A percentile compares a stretch with the other conserved stretches of the same genome.
Evolutionary conservation across 805 yeast genomes (phyloP).

Genomic region (Lachancea lanzarotensis): DNA sequence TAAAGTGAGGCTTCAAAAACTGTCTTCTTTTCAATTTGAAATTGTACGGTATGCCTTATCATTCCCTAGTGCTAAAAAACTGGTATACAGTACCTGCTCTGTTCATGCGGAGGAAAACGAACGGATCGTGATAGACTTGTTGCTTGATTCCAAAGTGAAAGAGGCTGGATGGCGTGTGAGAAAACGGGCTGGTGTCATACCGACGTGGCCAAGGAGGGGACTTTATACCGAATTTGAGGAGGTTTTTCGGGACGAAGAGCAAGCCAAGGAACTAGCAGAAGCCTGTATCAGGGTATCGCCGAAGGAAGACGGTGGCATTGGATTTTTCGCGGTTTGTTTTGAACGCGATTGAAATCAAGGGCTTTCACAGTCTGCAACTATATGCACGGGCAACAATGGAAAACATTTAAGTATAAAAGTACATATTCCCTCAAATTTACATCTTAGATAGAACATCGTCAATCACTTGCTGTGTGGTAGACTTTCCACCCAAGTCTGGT

Average conservation of each 20-base stretch:
- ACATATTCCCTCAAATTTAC: constrained; percentile 1
- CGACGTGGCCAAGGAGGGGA: constrained; percentile 86
- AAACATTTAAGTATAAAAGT: not conserved
- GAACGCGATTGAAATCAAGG: constrained; percentile 31
- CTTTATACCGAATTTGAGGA: constrained; percentile 56
- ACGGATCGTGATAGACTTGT: constrained; percentile 73
- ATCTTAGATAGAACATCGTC: constrained; percentile 60
- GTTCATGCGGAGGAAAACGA: constrained; percentile 93
- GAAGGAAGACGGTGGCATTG: constrained; percentile 94
- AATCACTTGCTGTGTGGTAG: constrained; percentile 80
- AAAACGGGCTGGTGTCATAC: constrained; percentile 56
- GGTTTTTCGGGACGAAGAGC: constrained; percentile 36
- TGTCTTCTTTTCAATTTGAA: constrained; percentile 80
- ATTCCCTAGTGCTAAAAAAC: constrained; percentile 68
- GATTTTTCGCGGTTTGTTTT: constrained; percentile 93
- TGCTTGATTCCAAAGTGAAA: constrained; percentile 59
- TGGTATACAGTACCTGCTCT: constrained; percentile 94
- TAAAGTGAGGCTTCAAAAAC: constrained; percentile 44
- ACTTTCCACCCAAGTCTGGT: constrained; percentile 91
- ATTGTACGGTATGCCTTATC: constrained; percentile 83
- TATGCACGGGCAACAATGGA: too few species aligned
- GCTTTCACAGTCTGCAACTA: too few species aligned
- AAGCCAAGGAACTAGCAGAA: constrained; percentile 57
- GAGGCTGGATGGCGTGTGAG: constrained; percentile 70
- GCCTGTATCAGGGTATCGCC: constrained; percentile 86